A percentile compares a stretch with the other conserved stretches of the same genome.
Conservation (phyloP, 2,329 filamentous ascomycete species). For the Xenosphaeropsis pyriputrescens region DNA sequence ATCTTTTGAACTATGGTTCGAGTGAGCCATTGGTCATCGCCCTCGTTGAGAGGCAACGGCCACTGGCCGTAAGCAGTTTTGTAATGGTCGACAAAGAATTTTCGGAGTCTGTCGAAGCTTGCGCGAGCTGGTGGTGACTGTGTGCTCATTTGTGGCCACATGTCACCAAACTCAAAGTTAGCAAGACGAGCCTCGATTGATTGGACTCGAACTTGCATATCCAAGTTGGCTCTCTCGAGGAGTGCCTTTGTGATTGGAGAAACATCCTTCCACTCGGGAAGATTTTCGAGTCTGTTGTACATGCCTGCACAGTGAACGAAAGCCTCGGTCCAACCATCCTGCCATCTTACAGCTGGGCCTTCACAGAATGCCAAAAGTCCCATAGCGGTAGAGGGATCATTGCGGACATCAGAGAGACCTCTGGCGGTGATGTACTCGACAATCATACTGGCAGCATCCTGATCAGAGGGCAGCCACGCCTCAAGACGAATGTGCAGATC, state of each 20-base stretch:
- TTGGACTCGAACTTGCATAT: conserved; percentile 46
- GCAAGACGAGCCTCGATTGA: conserved; percentile 45
- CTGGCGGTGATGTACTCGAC: conserved; percentile 43
- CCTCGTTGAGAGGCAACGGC: conserved; percentile 33
- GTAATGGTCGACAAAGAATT: conserved; percentile 46
- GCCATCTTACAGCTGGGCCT: conserved; percentile 40
- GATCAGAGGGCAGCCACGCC: conserved; percentile 37
- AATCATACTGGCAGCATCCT: conserved; percentile 42
- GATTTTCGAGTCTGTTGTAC: conserved; percentile 33
- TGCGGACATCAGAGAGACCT: conserved; percentile 49
- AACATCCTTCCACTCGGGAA: conserved; percentile 40
- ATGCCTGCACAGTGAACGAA: conserved; percentile 55
- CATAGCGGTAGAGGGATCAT: conserved; percentile 42
- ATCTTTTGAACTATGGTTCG: conserved; percentile 38
- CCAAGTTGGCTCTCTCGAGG: conserved; percentile 44
- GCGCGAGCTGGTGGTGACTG: conserved; percentile 20
- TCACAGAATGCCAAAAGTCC: conserved; percentile 53
- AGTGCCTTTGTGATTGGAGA: conserved; percentile 48
- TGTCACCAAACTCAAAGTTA: conserved; percentile 43
- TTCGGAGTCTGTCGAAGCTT: conserved; percentile 42
- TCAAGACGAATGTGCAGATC: conserved; percentile 48
- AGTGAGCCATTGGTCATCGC: conserved; percentile 43
- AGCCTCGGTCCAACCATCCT: conserved; percentile 51
- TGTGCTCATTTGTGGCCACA: conserved; percentile 34
- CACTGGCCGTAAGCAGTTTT: conserved; percentile 39